Conservation (phyloP, 345 rosid genomes). For the Rubroshorea leprosula region DNA sequence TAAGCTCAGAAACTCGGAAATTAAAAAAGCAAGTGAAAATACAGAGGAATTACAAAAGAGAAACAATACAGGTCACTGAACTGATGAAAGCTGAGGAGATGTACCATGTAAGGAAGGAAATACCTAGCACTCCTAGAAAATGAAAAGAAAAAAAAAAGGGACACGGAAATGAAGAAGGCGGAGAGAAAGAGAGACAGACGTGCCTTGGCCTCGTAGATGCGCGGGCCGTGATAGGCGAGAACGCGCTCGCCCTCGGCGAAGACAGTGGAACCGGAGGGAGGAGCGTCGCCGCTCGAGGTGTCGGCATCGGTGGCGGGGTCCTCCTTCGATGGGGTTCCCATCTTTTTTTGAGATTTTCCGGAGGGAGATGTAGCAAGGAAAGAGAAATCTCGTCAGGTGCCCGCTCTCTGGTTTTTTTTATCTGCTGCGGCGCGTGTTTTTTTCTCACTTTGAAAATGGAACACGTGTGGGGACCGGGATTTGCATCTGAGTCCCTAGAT, state of each 20-base stretch:
- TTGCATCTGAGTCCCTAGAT: no score
- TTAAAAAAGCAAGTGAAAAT: neutral
- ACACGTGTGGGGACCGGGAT: no score
- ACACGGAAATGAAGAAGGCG: neutral
- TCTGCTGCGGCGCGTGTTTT: no score
- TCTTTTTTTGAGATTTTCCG: no score
- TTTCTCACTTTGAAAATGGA: no score
- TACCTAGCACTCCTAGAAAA: no score
- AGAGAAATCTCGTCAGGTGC: no score
- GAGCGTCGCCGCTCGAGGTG: constrained; percentile 62
- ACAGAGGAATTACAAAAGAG: neutral
- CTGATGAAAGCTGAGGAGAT: neutral
- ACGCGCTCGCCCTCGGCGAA: constrained; percentile 92
- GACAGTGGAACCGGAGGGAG: constrained; percentile 47
- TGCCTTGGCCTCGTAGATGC: constrained; percentile 98
- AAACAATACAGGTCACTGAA: neutral
- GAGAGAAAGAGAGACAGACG: constrained; percentile 16
- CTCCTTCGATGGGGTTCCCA: constrained; percentile 86
- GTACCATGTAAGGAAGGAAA: no score
- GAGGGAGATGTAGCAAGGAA: constrained; percentile 6
- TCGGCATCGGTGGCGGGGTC: constrained; percentile 75
- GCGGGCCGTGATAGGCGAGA: constrained; percentile 93
- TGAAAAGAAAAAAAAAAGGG: neutral
- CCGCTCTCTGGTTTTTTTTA: no score
- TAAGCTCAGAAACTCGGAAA: neutral